These are phyloP conservation scores for Tilletia indica DNA, from an alignment of 1,284 basidiomycete species.

Conservation along the genomic window DNA sequence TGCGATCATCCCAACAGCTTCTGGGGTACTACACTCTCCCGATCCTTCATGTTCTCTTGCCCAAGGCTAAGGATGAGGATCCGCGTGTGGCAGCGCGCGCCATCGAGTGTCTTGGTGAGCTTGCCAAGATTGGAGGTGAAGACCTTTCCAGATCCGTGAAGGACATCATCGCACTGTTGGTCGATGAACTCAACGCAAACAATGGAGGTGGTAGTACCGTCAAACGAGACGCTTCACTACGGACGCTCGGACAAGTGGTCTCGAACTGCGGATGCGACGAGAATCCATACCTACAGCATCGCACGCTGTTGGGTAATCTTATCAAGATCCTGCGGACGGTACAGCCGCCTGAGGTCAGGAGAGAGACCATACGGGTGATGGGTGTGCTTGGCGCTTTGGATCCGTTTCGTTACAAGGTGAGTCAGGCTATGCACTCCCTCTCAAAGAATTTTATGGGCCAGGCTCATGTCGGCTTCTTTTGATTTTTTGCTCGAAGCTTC, in stretches of 20 bases:
- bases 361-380: slow-evolving; percentile 88
- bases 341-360: slow-evolving; percentile 66
- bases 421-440: neutral
- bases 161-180: slow-evolving; percentile 84
- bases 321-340: slow-evolving; percentile 85
- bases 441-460: too few species aligned
- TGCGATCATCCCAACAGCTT: slow-evolving; percentile 76
- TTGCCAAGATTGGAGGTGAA: slow-evolving; percentile 89
- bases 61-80: slow-evolving; percentile 80
- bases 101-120: slow-evolving; percentile 89
- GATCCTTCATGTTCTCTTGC: slow-evolving; percentile 85
- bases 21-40: slow-evolving; percentile 97
- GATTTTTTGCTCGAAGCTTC: slow-evolving; percentile 58
- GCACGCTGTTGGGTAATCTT: slow-evolving; percentile 81
- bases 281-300: slow-evolving; percentile 83
- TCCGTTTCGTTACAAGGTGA: slow-evolving; percentile 76
- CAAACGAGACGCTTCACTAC: slow-evolving; percentile 82
- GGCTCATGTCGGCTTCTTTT: too few species aligned
- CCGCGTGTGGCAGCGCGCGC: slow-evolving; percentile 88
- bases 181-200: slow-evolving; percentile 82
- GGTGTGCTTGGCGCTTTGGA: slow-evolving; percentile 97
- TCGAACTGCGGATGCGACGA: slow-evolving; percentile 97
- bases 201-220: slow-evolving; percentile 55
- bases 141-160: slow-evolving; percentile 80
- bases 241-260: slow-evolving; percentile 90